These are phyloP conservation scores for Cyclostephanos tholiformis DNA, from an alignment of 108 stramenopile genomes.

Conservation along the genomic window DNA sequence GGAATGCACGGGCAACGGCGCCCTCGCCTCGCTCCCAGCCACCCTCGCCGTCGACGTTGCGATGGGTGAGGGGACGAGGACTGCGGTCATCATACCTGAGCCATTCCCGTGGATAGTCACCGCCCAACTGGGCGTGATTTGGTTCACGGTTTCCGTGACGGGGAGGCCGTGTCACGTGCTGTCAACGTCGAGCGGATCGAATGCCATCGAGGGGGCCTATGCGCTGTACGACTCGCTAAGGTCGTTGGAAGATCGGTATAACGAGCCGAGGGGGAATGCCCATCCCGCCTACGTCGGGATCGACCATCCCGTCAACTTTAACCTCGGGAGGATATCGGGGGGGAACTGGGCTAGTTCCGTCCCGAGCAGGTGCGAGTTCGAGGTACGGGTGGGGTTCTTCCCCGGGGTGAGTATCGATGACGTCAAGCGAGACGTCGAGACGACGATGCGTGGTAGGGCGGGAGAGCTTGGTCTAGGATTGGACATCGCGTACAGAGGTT, in stretches of 20 bases:
- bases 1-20: conserved; percentile 36
- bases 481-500: conserved; percentile 26
- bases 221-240: conserved; percentile 15
- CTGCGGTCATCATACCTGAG: too few species aligned
- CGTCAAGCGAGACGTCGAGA: conserved; percentile 30
- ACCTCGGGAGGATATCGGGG: conserved; percentile 22
- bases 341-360: conserved; percentile 32
- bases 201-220: conserved; percentile 34
- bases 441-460: conserved; percentile 7
- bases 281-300: conserved; percentile 10
- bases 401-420: conserved; percentile 21
- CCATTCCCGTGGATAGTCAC: conserved; percentile 28
- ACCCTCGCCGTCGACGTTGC: background rate
- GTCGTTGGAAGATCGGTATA: conserved; percentile 18
- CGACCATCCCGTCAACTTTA: conserved; percentile 35
- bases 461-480: conserved; percentile 19
- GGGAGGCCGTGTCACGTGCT: conserved; percentile 35
- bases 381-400: conserved; percentile 32
- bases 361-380: conserved; percentile 24
- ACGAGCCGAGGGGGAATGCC: conserved; percentile 13
- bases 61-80: background rate
- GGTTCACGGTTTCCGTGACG: conserved; percentile 24
- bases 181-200: conserved; percentile 21
- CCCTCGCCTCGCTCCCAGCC: conserved; percentile 15
- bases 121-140: conserved; percentile 31